phyloP scores from a whole-genome alignment of 225 moss, liverwort and hornwort genomes.

The Polytrichum commune region DNA sequence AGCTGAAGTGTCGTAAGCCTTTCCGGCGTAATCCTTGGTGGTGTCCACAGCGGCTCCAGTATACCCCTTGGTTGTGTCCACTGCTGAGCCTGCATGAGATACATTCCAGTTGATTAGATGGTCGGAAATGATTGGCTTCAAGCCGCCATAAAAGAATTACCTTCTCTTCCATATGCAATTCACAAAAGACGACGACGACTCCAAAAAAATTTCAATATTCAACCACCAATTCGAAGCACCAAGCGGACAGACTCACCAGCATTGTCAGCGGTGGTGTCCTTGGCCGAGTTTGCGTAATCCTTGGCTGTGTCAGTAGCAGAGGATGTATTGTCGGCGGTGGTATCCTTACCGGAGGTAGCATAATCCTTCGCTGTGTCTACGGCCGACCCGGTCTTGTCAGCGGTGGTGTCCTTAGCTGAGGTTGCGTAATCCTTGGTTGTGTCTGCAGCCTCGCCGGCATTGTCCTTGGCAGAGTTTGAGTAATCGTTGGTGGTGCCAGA shows the following conservation, averaged over 20 bases:
- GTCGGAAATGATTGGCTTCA: too few relatives aligned
- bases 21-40: slow-evolving; percentile 10
- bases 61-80: slow-evolving; percentile 17
- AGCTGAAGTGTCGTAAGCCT: slow-evolving; percentile 13
- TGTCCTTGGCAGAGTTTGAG: slow-evolving; percentile 7
- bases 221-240: too few relatives aligned
- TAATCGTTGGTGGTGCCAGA: slow-evolving; percentile 5
- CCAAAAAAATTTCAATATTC: too few relatives aligned
- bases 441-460: slow-evolving; percentile 2
- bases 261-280: not conserved
- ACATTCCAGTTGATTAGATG: too few relatives aligned
- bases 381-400: not conserved
- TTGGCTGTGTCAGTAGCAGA: slow-evolving; percentile 1
- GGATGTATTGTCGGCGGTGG: not conserved
- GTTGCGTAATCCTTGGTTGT: not conserved
- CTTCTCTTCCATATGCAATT: too few relatives aligned
- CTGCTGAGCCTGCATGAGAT: not conserved
- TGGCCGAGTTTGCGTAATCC: slow-evolving; percentile 10
- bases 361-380: not conserved
- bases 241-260: not conserved
- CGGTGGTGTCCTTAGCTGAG: not conserved
- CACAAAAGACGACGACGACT: too few relatives aligned
- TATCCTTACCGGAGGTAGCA: slow-evolving; percentile 13
- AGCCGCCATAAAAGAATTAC: too few relatives aligned
- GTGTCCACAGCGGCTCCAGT: slow-evolving; percentile 8